Percentiles rank a stretch among this genome's conserved stretches.
These are phyloP conservation scores for Clitopilus hobsonii DNA, from an alignment of 768 basidiomycete genomes.

Conservation along the genomic window DNA sequence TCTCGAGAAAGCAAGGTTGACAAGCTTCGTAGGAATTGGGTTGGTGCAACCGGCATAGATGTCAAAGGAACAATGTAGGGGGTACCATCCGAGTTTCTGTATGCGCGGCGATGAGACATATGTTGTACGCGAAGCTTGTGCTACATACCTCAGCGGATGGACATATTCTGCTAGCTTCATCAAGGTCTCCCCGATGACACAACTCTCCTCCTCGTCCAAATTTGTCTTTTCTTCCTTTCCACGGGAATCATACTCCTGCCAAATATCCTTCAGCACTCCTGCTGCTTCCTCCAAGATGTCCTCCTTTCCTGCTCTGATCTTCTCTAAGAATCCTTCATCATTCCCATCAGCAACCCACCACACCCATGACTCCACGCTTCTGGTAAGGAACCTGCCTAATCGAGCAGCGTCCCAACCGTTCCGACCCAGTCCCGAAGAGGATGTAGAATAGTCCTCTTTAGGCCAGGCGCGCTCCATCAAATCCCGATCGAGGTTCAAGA, in stretches of 20 bases:
- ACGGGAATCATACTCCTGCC: constrained; percentile 66
- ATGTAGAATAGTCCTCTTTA: constrained; percentile 45
- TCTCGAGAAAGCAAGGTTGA: constrained; percentile 62
- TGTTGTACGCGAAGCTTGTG: constrained; percentile 2
- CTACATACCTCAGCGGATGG: constrained; percentile 44
- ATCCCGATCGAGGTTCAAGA: constrained; percentile 56
- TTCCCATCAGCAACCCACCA: constrained; percentile 25
- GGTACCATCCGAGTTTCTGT: constrained; percentile 37
- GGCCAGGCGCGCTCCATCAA: constrained; percentile 74
- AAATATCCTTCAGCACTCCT: constrained; percentile 64
- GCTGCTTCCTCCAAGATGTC: constrained; percentile 66
- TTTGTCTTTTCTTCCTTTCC: constrained; percentile 42
- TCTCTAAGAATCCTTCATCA: constrained; percentile 22
- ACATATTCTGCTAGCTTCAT: constrained; percentile 56
- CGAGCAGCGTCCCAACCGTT: constrained; percentile 64
- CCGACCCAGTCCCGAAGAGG: constrained; percentile 20
- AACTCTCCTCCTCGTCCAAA: constrained; percentile 67
- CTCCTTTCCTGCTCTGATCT: constrained; percentile 35
- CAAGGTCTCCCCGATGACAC: constrained; percentile 58
- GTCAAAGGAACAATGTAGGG: constrained; percentile 47
- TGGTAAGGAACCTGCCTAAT: constrained; percentile 49
- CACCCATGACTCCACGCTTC: constrained; percentile 60
- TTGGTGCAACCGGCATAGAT: constrained; percentile 51
- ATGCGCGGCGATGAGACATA: not conserved
- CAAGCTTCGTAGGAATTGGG: constrained; percentile 58